These are phyloP conservation scores for Schoenoplectus tabernaemontani DNA, from an alignment of 202 grass and related monocot species.

Conservation along the genomic window DNA sequence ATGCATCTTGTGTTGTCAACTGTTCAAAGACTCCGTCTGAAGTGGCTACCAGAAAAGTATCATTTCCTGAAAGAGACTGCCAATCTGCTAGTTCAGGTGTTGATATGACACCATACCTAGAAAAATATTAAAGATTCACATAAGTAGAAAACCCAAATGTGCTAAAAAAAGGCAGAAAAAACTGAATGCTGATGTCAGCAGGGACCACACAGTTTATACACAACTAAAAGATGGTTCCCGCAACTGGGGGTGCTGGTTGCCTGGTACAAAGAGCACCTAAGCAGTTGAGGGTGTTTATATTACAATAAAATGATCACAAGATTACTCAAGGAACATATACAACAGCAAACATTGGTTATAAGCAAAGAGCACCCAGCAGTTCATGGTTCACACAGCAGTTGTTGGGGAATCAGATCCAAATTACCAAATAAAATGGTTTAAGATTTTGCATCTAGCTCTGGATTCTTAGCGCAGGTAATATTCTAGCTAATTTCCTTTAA, in stretches of 20 bases:
- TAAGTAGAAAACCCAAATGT: neutral
- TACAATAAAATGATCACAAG: too few species aligned
- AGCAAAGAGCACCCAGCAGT: neutral
- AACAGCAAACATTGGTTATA: neutral
- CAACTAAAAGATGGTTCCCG: neutral
- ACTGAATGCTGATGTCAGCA: neutral
- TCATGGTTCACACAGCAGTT: neutral
- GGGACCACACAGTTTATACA: neutral
- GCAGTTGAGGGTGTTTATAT: neutral
- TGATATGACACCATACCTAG: conserved; percentile 83
- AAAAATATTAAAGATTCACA: conserved; percentile 12
- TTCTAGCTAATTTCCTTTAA: neutral
- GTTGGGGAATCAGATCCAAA: neutral
- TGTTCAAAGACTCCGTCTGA: conserved; percentile 93
- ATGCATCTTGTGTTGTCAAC: conserved; percentile 80
- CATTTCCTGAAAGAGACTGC: conserved; percentile 64
- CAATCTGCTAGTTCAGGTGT: conserved; percentile 84
- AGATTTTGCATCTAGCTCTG: neutral
- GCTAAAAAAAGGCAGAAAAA: neutral
- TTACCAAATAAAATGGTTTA: neutral
- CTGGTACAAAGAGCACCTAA: neutral
- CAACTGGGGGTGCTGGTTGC: neutral
- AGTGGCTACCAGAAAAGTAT: conserved; percentile 68
- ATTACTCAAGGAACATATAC: neutral
- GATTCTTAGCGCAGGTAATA: neutral